Evolutionary conservation across 305 asterid genomes (phyloP).

Genomic region (Rubia occidens): DNA sequence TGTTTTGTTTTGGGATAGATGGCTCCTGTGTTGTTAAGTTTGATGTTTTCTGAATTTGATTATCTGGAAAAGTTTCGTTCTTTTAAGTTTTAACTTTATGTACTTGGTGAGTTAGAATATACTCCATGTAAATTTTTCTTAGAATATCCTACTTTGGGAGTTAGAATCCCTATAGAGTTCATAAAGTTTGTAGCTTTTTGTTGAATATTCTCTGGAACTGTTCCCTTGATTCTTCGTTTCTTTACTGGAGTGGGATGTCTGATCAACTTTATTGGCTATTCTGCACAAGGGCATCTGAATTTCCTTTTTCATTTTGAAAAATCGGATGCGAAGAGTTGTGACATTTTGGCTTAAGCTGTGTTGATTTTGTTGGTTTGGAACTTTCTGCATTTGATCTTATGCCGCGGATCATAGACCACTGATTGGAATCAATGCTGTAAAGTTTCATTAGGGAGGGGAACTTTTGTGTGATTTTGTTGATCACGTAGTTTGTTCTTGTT

Average conservation of each 20-base stretch:
- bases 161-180: not conserved
- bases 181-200: conserved; percentile 14
- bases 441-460: not conserved
- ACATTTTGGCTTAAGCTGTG: not conserved
- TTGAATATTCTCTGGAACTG: conserved; percentile 1
- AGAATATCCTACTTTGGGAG: not conserved
- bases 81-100: not conserved
- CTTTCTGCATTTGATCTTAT: not conserved
- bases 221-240: conserved; percentile 8
- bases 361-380: not conserved
- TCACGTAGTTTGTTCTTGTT: not conserved
- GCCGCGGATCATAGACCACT: not conserved
- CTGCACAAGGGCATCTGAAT: conserved; percentile 1
- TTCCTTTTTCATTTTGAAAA: not conserved
- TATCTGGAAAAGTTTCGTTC: not conserved
- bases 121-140: not conserved
- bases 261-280: not conserved
- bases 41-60: not conserved
- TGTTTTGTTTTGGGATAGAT: no score
- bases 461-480: not conserved
- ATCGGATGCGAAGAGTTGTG: conserved; percentile 3
- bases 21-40: not conserved
- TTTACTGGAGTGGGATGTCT: not conserved
- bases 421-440: not conserved
- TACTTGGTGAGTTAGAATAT: not conserved